Evolutionary conservation across 139 green algal genomes (phyloP).

Genomic region (Raphidocelis subcapitata): DNA sequence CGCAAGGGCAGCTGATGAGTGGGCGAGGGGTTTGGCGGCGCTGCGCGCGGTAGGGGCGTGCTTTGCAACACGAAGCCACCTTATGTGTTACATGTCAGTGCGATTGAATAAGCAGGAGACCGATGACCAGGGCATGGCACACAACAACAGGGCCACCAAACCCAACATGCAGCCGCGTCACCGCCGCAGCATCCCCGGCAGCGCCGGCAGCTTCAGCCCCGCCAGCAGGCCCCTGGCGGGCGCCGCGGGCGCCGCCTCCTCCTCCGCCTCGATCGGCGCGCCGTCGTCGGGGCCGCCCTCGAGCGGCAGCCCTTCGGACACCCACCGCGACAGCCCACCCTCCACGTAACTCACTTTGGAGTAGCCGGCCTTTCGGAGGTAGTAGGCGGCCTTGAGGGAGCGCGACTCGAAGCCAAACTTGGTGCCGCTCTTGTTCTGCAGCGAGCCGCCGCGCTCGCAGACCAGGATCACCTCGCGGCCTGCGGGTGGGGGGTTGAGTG

Average conservation of each 20-base stretch:
- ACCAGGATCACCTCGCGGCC: constrained; percentile 26
- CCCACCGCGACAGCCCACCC: constrained; percentile 22
- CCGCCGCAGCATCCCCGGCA: too few relatives aligned
- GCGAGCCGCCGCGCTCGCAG: constrained; percentile 22
- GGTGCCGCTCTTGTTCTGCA: constrained; percentile 37
- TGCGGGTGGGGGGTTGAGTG: neutral
- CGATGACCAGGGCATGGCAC: too few relatives aligned
- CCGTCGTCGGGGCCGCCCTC: constrained; percentile 1
- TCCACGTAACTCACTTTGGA: constrained; percentile 23
- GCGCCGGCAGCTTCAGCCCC: too few relatives aligned
- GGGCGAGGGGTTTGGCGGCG: too few relatives aligned
- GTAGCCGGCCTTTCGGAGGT: constrained; percentile 31
- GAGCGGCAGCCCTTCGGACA: constrained; percentile 9
- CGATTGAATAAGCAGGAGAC: too few relatives aligned
- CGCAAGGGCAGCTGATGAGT: too few relatives aligned
- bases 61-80: too few relatives aligned
- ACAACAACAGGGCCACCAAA: too few relatives aligned
- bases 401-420: constrained; percentile 34
- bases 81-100: too few relatives aligned
- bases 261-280: neutral
- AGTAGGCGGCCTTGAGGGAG: constrained; percentile 27
- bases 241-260: neutral
- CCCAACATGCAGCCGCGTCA: too few relatives aligned
- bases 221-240: too few relatives aligned
- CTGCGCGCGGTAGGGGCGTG: too few relatives aligned